A percentile compares a stretch with the other conserved stretches of the same genome.
Evolutionary conservation across 805 yeast genomes (phyloP).

Genomic region (Middelhovenomyces tepae): DNA sequence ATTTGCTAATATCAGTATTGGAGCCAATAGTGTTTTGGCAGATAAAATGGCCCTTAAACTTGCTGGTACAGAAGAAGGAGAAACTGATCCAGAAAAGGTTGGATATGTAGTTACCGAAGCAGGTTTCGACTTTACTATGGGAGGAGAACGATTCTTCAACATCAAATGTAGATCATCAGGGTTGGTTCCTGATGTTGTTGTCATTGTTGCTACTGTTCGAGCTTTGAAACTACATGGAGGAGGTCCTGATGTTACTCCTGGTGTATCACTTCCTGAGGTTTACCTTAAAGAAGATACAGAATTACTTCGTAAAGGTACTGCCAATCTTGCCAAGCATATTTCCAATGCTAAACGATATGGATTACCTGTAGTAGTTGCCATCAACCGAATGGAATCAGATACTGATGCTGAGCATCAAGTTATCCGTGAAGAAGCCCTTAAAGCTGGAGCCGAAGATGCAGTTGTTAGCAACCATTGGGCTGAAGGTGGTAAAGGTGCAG

Average conservation of each 20-base stretch:
- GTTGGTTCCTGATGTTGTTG: constrained; percentile 78
- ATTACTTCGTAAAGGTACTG: constrained; percentile 67
- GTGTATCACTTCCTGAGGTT: constrained; percentile 73
- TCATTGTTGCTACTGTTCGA: constrained; percentile 90
- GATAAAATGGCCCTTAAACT: constrained; percentile 88
- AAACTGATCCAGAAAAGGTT: constrained; percentile 25
- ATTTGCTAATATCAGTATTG: constrained; percentile 93
- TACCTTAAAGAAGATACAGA: constrained; percentile 77
- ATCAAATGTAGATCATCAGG: constrained; percentile 93
- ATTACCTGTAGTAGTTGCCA: constrained; percentile 90
- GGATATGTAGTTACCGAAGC: constrained; percentile 97
- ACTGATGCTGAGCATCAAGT: constrained; percentile 70
- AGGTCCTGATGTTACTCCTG: constrained; percentile 94
- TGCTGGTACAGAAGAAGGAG: constrained; percentile 54
- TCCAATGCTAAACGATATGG: constrained; percentile 76
- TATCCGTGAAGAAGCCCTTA: constrained; percentile 68
- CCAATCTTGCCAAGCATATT: constrained; percentile 86
- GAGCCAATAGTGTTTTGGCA: constrained; percentile 91
- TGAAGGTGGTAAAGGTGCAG: constrained; percentile 87
- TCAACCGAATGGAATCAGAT: constrained; percentile 80
- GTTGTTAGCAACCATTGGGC: constrained; percentile 92
- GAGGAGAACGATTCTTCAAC: constrained; percentile 94
- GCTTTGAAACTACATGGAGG: constrained; percentile 98
- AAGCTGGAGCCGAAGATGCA: constrained; percentile 92
- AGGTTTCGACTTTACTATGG: constrained; percentile 98